These are phyloP conservation scores for Dioscorea alata DNA, from an alignment of 106 monocot species.

Conservation along the genomic window DNA sequence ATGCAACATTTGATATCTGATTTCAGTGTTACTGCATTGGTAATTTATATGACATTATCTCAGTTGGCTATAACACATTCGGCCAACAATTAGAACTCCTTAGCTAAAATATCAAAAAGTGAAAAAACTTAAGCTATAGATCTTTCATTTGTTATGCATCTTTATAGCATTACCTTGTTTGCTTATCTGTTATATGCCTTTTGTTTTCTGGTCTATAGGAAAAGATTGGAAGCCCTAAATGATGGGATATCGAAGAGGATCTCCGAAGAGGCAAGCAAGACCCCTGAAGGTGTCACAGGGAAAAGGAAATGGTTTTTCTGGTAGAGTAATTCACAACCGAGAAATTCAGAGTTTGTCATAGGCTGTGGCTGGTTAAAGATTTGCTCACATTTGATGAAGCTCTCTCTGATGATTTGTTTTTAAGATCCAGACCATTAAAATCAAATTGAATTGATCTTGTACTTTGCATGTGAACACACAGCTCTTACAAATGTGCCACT, in stretches of 20 bases:
- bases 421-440: background rate
- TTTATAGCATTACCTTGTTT: too few relatives aligned
- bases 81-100: too few relatives aligned
- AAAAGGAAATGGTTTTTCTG: constrained; percentile 44
- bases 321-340: background rate
- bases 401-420: background rate
- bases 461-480: background rate
- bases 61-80: too few relatives aligned
- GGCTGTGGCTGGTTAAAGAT: background rate
- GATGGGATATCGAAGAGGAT: constrained; percentile 38
- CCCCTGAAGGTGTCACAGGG: background rate
- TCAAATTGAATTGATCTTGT: too few relatives aligned
- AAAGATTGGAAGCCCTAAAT: constrained; percentile 53
- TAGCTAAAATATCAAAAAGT: too few relatives aligned
- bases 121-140: too few relatives aligned
- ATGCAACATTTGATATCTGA: too few relatives aligned
- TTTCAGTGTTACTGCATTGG: too few relatives aligned
- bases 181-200: too few relatives aligned
- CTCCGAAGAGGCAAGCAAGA: constrained; percentile 9
- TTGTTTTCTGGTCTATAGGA: constrained; percentile 17
- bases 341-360: background rate
- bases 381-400: background rate
- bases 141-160: too few relatives aligned
- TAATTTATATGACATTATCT: too few relatives aligned
- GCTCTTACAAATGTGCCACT: background rate